Evolutionary conservation across 2,329 filamentous ascomycete species (phyloP), one percentile per base, ranked within the genome.

Genomic region (Gliomastix tumulicola): DNA sequence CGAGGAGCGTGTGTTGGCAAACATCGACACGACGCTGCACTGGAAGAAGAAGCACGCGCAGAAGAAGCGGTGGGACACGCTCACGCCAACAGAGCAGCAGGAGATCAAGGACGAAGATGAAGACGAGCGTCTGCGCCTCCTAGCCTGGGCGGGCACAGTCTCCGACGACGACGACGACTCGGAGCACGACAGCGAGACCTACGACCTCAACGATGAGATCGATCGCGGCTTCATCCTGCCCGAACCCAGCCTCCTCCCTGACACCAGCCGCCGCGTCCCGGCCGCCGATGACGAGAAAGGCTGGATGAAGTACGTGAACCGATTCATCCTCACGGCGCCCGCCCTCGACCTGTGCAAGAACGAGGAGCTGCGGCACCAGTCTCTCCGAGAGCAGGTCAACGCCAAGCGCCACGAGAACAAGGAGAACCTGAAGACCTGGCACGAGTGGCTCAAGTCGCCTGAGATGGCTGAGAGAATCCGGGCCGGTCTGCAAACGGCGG

Each of bases 41-140:
- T 72, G 68, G 68, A 55, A 56, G 47, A 56, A 49, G 21, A 63
- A 61, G 46, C 67, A 72, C 37, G 58, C 57, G 21, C 51, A 62
- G 42, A 71, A 72, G 54, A 63, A 60, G 37, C 56, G 56, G 5
- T 74, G 65, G 61, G 32, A 45, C 20, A 43, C 48, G 5, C 59
- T 74, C 25, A 52, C 53, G 0, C 39, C 47, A 2, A 50, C 55
- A 25, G 50, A 68, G 44, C 60, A 57, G 46, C 43, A 55, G 20
- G 53, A 57, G 10, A 60, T 74, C 31, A 47, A 49, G n/a, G 51
- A 51, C 1, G 51, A 57, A 4, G 59, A 61, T 36, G 49, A 56
- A 18, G 56, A 61, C 32, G 55, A 62, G 20, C 47, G 47, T 3
- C 52, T 63, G 8, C 52, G 57, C 6, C 52, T 53, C 19, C 48